Base-by-base conservation (phyloP, 108 stramenopile genomes). In the Schizochytrium sp. region DNA sequence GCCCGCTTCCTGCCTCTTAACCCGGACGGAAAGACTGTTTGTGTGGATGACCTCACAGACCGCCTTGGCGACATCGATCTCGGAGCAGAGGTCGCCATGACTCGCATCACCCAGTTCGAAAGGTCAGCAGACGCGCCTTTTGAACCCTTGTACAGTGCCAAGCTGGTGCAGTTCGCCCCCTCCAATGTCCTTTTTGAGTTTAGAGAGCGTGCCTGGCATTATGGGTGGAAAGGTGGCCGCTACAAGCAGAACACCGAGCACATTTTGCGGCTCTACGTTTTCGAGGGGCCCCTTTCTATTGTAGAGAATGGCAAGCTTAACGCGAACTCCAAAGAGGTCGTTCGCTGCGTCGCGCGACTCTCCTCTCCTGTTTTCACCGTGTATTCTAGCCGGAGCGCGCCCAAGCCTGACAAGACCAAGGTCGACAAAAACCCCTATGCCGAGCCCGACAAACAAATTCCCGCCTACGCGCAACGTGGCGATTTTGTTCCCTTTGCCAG, bases 371-470 rank as follows among this genome's bases (percentile, higher is more conserved):
- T 45, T n/a, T 83, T 83, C 23, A 83, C 76, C 12, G 51, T 83
- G 51, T 83, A 83, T 23, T 83, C 76, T n/a, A 83, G 76, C 28
- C 76, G 76, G n/a, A 83, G 76, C 76, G 76, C 51, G 25, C 76
- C 76, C 51, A 25, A 21, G 23, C 55, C 14, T 16, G 16, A 57
- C 34, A 34, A 34, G 34, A 34, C 34, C 34, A 34, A 34, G 34
- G 34, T 34, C 34, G 34, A 34, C 34, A 34, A 34, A 34, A 34
- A 2, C 34, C 34, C 34, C 34, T 34, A 34, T 34, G 34, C 34
- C 34, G 34, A 34, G 34, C 2, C 34, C 34, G 34, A 34, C 34
- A 34, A 34, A 34, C 34, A 34, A 2, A 34, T 34, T 34, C 34
- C 34, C 34, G 34, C 34, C 34, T 34, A 34, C 34, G 34, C 34